Conservation (phyloP, 805 yeast species). For the Pichia gijzeniarum region DNA sequence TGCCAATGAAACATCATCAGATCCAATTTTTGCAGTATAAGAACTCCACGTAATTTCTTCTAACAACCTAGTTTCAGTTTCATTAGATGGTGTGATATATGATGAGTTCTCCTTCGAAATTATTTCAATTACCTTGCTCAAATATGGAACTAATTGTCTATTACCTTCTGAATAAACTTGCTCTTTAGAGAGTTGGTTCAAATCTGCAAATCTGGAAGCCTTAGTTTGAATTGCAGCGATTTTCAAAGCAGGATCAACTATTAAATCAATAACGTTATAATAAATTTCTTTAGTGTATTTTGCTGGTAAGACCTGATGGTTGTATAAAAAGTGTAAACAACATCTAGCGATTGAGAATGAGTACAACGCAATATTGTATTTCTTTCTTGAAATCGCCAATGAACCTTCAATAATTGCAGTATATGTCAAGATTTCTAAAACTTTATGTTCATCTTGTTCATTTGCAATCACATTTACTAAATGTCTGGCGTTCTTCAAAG, state of each 20-base stretch:
- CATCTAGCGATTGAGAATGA: slow-evolving; percentile 57
- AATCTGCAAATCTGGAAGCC: slow-evolving; percentile 35
- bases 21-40: slow-evolving; percentile 54
- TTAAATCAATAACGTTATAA: slow-evolving; percentile 48
- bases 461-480: slow-evolving; percentile 36
- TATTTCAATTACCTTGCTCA: slow-evolving; percentile 33
- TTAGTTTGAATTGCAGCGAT: slow-evolving; percentile 28
- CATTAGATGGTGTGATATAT: slow-evolving; percentile 30
- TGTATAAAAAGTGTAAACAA: slow-evolving; percentile 48
- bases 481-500: slow-evolving; percentile 39
- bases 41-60: slow-evolving; percentile 42
- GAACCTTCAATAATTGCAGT: slow-evolving; percentile 32
- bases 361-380: slow-evolving; percentile 48
- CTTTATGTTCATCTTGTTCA: slow-evolving; percentile 31
- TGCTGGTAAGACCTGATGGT: slow-evolving; percentile 19
- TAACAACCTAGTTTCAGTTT: slow-evolving; percentile 17
- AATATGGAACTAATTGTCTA: slow-evolving; percentile 29
- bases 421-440: slow-evolving; percentile 34
- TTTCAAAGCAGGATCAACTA: slow-evolving; percentile 60
- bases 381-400: slow-evolving; percentile 43
- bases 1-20: slow-evolving; percentile 64
- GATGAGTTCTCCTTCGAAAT: slow-evolving; percentile 31
- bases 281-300: slow-evolving; percentile 34
- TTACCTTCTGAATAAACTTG: slow-evolving; percentile 22
- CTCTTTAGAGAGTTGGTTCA: slow-evolving; percentile 43